phyloP scores from a whole-genome alignment of 2,329 filamentous ascomycete genomes.

The Gaeumannomyces sp. region DNA sequence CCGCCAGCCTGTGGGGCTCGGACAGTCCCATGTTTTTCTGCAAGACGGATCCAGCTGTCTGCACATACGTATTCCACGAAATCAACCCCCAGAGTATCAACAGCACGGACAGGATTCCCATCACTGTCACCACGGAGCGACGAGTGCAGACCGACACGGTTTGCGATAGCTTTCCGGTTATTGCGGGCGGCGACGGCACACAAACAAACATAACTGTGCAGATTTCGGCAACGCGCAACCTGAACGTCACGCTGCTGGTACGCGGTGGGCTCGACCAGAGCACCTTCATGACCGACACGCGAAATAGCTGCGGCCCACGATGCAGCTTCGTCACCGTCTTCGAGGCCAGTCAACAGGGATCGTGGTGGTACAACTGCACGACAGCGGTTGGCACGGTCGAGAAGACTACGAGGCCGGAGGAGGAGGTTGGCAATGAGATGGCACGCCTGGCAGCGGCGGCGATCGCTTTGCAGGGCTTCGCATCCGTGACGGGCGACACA shows the following conservation, averaged over 20 bases:
- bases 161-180: constrained; percentile 27
- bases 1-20: constrained; percentile 25
- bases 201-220: constrained; percentile 23
- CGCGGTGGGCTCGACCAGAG: constrained; percentile 28
- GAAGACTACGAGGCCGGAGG: constrained; percentile 10
- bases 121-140: constrained; percentile 26
- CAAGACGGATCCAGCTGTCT: constrained; percentile 6
- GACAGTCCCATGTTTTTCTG: constrained; percentile 16
- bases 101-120: constrained; percentile 7
- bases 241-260: constrained; percentile 20
- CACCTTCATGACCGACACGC: constrained; percentile 29
- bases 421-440: constrained; percentile 26
- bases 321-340: constrained; percentile 30
- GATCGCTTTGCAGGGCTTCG: constrained; percentile 36
- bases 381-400: constrained; percentile 27
- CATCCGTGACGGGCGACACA: constrained; percentile 14
- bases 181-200: constrained; percentile 25
- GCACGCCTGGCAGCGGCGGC: constrained; percentile 27
- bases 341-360: constrained; percentile 27
- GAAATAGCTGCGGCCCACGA: constrained; percentile 18
- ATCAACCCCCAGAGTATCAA: constrained; percentile 11
- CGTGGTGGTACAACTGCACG: constrained; percentile 38
- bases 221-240: constrained; percentile 14
- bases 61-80: constrained; percentile 34
- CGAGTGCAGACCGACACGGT: constrained; percentile 23